Evolutionary conservation across 495 filamentous ascomycete species (phyloP), one percentile per base, ranked within the genome.

Genomic region (Staphylotrichum longicolle): DNA sequence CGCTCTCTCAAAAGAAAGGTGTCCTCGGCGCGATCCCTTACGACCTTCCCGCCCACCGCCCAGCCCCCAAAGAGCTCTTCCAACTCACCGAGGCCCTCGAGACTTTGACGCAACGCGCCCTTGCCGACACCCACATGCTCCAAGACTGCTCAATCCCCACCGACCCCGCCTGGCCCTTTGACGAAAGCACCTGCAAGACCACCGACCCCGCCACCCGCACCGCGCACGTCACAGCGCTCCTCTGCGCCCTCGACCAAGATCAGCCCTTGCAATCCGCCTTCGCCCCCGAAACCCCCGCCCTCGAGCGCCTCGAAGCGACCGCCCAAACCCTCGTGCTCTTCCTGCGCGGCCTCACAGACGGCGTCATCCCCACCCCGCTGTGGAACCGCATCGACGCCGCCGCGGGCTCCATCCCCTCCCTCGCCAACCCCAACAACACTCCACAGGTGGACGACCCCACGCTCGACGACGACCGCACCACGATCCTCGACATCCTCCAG

Each of bases 51-150:
- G 75, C 75, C 30, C 73, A 79, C 59, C 71, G 71, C 32, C 76
- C 73, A 8, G 76, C 89, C 10, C 93, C 94, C 1, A 82, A 87
- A 42, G 93, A 96, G 66, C 82, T 97, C 39, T 95, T 96, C 74
- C 85, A 85, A 68, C 82, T 98, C 64, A 97, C 91, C 10, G 89
- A 95, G 66, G 83, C 86, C 3, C 81, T 96, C 64, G 91, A 93
- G 64, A 80, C 81, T 50, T 77, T 96, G 47, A 81, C 81, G 4
- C 88, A 93, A 61, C 83, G 91, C 10, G 85, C 82, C 4, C 70
- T 91, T 33, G 93, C 92, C 5, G 93, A 96, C 66, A 88, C 87
- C 79, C 84, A 86, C 60, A 96, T 96, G 91, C 83, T 84, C 3
- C 83, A 84, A 57, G 78, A 82, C 1, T 88, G 85, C 82, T 69